Evolutionary conservation across 2,329 filamentous ascomycete species (phyloP).

Genomic region (Neofusicoccum umdonicola): DNA sequence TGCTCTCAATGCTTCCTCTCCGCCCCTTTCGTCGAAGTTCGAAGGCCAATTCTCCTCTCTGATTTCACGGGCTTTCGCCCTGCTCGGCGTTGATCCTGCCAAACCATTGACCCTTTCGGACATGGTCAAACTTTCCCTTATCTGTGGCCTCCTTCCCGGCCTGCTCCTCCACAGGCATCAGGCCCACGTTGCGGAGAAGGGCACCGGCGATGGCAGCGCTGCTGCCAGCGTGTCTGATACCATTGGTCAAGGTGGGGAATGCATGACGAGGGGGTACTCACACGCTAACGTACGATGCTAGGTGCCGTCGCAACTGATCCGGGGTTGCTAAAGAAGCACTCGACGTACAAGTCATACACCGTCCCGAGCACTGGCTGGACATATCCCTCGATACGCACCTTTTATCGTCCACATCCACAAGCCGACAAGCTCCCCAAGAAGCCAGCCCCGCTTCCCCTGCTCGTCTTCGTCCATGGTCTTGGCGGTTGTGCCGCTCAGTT

Average conservation of each 20-base stretch:
- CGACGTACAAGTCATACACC: constrained; percentile 68
- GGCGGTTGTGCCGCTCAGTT: constrained; percentile 93
- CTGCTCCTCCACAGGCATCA: constrained; percentile 32
- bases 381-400: constrained; percentile 77
- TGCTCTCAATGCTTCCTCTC: constrained; percentile 8
- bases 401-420: constrained; percentile 79
- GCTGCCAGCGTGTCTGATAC: constrained; percentile 2
- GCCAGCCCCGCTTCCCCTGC: constrained; percentile 72
- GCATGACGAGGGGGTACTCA: not conserved
- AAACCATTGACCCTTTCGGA: constrained; percentile 28
- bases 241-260: constrained; percentile 12
- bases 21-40: not conserved
- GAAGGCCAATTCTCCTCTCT: not conserved
- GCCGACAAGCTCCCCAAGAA: constrained; percentile 73
- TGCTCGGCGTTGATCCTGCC: constrained; percentile 22
- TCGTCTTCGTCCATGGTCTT: constrained; percentile 90
- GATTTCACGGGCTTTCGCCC: constrained; percentile 27
- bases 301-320: constrained; percentile 65
- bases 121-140: constrained; percentile 38
- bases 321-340: constrained; percentile 74
- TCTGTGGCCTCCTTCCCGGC: constrained; percentile 36
- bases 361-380: constrained; percentile 61
- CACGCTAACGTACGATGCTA: constrained; percentile 18
- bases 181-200: constrained; percentile 20
- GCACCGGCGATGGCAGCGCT: constrained; percentile 20